Evolutionary conservation across 331 rosid genomes (phyloP).

Genomic region (Malus hybrid): DNA sequence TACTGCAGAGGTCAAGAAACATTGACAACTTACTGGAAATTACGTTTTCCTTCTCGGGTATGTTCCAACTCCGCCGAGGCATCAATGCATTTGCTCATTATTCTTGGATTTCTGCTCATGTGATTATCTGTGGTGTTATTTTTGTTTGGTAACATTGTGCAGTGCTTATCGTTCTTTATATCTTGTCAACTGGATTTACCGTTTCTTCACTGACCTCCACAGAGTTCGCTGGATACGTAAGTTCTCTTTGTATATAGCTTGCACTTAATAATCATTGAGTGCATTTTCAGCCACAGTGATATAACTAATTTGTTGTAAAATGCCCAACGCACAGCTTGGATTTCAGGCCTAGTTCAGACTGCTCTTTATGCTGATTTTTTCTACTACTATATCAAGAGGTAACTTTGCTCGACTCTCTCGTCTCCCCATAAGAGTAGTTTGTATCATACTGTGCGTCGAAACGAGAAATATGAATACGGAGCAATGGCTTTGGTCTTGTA

Average conservation of each 20-base stretch:
- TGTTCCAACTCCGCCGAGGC: not conserved
- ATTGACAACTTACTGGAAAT: slow-evolving; percentile 26
- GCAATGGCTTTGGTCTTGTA: too few relatives aligned
- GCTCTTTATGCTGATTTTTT: slow-evolving; percentile 37
- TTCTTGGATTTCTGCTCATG: not conserved
- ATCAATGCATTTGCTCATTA: not conserved
- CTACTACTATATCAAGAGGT: slow-evolving; percentile 35
- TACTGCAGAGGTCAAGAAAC: slow-evolving; percentile 24
- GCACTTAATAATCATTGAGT: not conserved
- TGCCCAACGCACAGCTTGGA: slow-evolving; percentile 25
- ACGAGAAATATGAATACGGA: not conserved
- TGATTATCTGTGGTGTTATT: not conserved
- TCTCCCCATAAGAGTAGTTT: not conserved
- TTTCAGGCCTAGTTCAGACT: slow-evolving; percentile 39
- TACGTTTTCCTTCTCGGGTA: slow-evolving; percentile 35
- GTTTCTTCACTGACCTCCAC: slow-evolving; percentile 25
- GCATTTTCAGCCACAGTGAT: not conserved
- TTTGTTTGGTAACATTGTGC: not conserved
- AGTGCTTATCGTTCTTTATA: slow-evolving; percentile 31
- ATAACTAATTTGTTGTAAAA: not conserved
- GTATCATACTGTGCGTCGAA: not conserved
- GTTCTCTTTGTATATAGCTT: not conserved
- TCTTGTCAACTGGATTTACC: slow-evolving; percentile 28
- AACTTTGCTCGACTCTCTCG: not conserved
- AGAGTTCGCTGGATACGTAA: slow-evolving; percentile 27